Base-by-base conservation (phyloP, 1,284 basidiomycete genomes). In the Cutaneotrichosporon cutaneum region DNA sequence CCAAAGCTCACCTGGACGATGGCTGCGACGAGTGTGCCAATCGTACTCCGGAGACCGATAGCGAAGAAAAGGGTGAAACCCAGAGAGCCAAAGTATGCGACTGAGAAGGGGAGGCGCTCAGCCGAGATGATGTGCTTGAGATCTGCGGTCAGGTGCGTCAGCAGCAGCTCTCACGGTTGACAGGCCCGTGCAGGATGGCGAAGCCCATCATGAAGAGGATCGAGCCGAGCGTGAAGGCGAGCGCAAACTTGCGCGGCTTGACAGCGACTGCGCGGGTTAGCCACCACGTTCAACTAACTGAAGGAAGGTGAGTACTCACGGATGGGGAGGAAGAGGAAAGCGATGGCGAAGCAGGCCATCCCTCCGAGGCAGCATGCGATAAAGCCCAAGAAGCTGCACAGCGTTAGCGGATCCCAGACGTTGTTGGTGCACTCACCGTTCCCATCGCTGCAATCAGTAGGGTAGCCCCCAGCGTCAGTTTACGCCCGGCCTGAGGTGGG, bases 331-430 rank as follows among this genome's bases (percentile, higher is more conserved):
- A 92, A 94, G 64, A 98, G 77, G 82, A 99, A 99, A 16, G 93
- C 88, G 57, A 99, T 89, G 65, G 92, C 88, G 83, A 99, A 99
- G 81, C 95, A 99, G 1, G 94, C 90, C 44, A 87, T 88, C 6
- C 94, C 94, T 11, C 95, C 95, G 21, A 90, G 81, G 53, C 95
- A 82, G 75, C 94, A 98, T 27, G 87, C 90, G 57, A 92, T 85
- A 77, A 99, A 99, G n/a, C 93, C 95, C 9, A 98, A 81, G 69
- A 99, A 83, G 70, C 91, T 93, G 42, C 4, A 60, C 27, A 44
- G 51, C 54, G 55, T 62, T 26, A 61, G 54, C 26, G 14, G 3
- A n/a, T 2, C 51, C 4, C 27, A 18, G 1, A 9, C 14, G 33
- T 35, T 4, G 18, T 10, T 26, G 9, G 22, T 18, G 1, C 48